Evolutionary conservation across 176 grass and related monocot genomes (phyloP), one percentile per base, ranked within the genome.

Genomic region (Triticum timopheevii): DNA sequence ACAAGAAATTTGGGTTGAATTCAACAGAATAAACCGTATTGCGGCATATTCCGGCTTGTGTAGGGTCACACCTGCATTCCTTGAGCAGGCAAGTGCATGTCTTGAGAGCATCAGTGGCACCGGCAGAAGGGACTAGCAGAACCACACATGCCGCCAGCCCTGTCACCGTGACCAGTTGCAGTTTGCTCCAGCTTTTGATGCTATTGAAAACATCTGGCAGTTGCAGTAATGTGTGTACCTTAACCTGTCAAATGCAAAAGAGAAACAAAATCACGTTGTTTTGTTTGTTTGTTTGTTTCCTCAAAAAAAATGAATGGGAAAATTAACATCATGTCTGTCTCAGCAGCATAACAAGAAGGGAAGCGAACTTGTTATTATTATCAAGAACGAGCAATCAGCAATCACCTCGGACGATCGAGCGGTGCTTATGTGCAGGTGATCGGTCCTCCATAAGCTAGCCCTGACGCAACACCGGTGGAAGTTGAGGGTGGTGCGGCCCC

Each of bases 71-170:
- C 97, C 94, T 94, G 92, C 97, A 99, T 79, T 99, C 97, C 85
- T 99, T 99, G 16, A 99, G 88, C n/a, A 99, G 85, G 79, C 97
- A 99, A 71, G 94, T 78, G 62, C 94, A 99, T 64, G 97, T 99
- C 94, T 99, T 99, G 42, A 99, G 92, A 65, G 97, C 75, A 42
- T 99, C 97, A 11, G 70, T 81, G 45, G 97, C 97, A 81, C 94
- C 80, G 27, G 94, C 90, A 28, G 97, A 86, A 69, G 97, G 88
- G 85, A 96, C 79, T 39, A 91, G 83, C 65, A 99, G 87, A 90
- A 94, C 61, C 1, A 74, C 83, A 36, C 82, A 94, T 17, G 94
- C 84, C 68, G 91, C 35, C 50, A 99, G 79, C 88, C 94, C 97
- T 23, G 90, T 80, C 76, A 94, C 23, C 61, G 88, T 65, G 44